A percentile compares a stretch with the other conserved stretches of the same genome.
Conservation (phyloP, 257 asterid species). For the Jaltomata sinuosa region DNA sequence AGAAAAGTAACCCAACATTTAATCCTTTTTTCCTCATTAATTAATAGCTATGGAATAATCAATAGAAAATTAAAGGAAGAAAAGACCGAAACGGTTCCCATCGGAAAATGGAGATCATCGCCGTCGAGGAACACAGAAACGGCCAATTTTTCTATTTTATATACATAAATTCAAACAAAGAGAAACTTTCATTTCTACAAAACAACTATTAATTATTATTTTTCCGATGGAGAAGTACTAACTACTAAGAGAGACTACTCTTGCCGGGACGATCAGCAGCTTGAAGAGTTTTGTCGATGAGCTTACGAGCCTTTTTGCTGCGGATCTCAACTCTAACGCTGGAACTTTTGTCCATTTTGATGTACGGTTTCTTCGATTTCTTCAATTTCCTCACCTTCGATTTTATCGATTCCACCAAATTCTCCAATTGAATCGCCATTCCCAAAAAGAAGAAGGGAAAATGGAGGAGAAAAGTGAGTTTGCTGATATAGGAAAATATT, state of each 20-base stretch:
- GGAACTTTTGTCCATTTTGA: constrained; percentile 82
- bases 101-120: not conserved
- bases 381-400: constrained; percentile 69
- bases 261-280: constrained; percentile 76
- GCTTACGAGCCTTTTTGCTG: constrained; percentile 63
- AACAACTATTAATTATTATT: not conserved
- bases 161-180: not conserved
- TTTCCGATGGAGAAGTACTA: not conserved
- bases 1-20: not conserved
- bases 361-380: constrained; percentile 74
- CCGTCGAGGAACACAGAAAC: not conserved
- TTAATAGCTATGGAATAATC: not conserved
- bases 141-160: not conserved
- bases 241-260: constrained; percentile 9
- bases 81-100: not conserved
- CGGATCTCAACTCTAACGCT: constrained; percentile 82
- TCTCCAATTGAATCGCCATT: constrained; percentile 33
- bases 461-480: not conserved
- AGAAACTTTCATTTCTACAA: not conserved
- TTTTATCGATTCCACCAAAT: constrained; percentile 55
- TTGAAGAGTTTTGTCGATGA: constrained; percentile 77
- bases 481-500: not conserved
- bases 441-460: not conserved
- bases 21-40: not conserved
- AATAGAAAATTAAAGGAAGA: not conserved